Evolutionary conservation across 257 asterid genomes (phyloP).

Genomic region (Salvia miltiorrhiza): DNA sequence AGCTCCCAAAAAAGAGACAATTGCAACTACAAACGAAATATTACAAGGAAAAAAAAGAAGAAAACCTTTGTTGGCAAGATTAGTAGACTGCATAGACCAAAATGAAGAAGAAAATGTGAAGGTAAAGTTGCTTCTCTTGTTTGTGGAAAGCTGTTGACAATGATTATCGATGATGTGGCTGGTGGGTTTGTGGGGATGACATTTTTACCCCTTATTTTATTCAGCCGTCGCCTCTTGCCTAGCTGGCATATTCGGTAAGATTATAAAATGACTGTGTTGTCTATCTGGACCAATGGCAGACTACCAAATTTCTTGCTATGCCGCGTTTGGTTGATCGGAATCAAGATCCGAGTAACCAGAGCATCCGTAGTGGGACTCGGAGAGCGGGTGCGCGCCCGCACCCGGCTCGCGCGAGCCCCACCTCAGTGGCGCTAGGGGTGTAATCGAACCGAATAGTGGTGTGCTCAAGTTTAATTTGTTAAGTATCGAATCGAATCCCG

Average conservation of each 20-base stretch:
- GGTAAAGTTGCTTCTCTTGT: constrained; percentile 14
- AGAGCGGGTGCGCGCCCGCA: no score
- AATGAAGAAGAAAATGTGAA: constrained; percentile 16
- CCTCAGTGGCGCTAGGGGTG: no score
- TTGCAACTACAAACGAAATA: background rate
- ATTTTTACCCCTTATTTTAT: constrained; percentile 23
- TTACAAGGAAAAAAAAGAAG: background rate
- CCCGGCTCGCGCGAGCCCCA: no score
- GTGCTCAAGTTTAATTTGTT: no score
- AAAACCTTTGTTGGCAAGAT: constrained; percentile 25
- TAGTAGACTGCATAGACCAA: constrained; percentile 11
- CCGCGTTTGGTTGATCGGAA: background rate
- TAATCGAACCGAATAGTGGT: no score
- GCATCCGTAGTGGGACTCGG: no score
- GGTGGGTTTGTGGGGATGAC: constrained; percentile 24
- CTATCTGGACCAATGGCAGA: constrained; percentile 10
- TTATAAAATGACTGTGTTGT: background rate
- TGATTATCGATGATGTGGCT: constrained; percentile 12
- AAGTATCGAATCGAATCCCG: no score
- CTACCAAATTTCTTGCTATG: background rate
- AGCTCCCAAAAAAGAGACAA: background rate
- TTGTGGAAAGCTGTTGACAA: constrained; percentile 24
- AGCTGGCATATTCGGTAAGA: constrained; percentile 20
- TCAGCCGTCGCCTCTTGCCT: background rate
- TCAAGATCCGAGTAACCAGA: background rate